Percentiles rank a stretch among this genome's conserved stretches.
Conservation (phyloP, 441 rosid genomes). For the Populus hybrid region DNA sequence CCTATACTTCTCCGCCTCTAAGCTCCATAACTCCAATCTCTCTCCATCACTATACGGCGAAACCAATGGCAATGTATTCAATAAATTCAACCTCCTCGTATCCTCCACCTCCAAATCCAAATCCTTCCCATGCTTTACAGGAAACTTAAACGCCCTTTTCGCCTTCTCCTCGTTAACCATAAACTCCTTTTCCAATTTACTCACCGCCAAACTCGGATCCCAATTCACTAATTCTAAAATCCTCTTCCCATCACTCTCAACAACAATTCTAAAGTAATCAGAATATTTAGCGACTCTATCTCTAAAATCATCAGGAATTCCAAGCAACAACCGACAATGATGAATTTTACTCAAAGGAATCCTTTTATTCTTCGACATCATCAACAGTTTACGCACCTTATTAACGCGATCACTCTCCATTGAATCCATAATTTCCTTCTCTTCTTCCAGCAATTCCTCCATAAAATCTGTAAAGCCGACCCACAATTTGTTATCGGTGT, state of each 20-base stretch:
- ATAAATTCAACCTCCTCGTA: slow-evolving; percentile 40
- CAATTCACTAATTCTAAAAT: slow-evolving; percentile 68
- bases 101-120: slow-evolving; percentile 59
- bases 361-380: slow-evolving; percentile 70
- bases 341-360: slow-evolving; percentile 67
- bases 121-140: slow-evolving; percentile 60
- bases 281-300: slow-evolving; percentile 66
- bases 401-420: slow-evolving; percentile 64
- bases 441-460: slow-evolving; percentile 61
- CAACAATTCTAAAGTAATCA: slow-evolving; percentile 49
- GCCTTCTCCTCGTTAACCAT: slow-evolving; percentile 63
- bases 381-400: slow-evolving; percentile 57
- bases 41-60: slow-evolving; percentile 77
- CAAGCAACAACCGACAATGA: slow-evolving; percentile 65
- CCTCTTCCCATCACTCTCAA: slow-evolving; percentile 56
- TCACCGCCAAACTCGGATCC: slow-evolving; percentile 62
- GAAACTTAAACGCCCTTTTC: slow-evolving; percentile 61
- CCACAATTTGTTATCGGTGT: slow-evolving; percentile 66
- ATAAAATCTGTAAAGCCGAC: slow-evolving; percentile 64
- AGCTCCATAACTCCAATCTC: slow-evolving; percentile 56
- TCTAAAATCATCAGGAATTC: slow-evolving; percentile 83
- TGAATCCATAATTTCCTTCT: slow-evolving; percentile 41
- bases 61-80: slow-evolving; percentile 70
- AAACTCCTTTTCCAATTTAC: slow-evolving; percentile 60
- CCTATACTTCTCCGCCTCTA: slow-evolving; percentile 88